A percentile compares a stretch with the other conserved stretches of the same genome.
Evolutionary conservation across 2,329 filamentous ascomycete genomes (phyloP).

Genomic region (Acephala macrosclerotiorum): DNA sequence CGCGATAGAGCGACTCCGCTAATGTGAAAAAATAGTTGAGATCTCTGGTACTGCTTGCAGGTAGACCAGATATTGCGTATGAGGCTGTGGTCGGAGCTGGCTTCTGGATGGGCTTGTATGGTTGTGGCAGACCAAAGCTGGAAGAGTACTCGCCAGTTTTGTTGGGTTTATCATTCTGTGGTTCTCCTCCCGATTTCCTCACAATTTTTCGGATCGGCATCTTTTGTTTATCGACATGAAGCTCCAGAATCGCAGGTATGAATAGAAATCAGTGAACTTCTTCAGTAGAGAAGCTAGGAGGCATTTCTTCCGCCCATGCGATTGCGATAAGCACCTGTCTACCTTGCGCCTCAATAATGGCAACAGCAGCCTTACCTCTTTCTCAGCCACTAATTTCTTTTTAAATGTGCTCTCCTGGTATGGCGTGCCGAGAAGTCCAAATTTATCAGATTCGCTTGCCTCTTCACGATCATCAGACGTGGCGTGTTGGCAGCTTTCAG

Average conservation of each 20-base stretch:
- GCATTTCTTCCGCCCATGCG: too few species aligned
- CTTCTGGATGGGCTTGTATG: slow-evolving; percentile 16
- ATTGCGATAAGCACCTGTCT: too few species aligned
- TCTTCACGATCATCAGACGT: not conserved
- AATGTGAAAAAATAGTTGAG: slow-evolving; percentile 20
- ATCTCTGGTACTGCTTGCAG: slow-evolving; percentile 10
- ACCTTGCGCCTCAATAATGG: not conserved
- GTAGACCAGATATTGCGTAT: slow-evolving; percentile 4
- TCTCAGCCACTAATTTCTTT: not conserved
- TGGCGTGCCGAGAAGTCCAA: not conserved
- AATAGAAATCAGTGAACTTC: too few species aligned
- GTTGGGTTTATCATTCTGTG: not conserved
- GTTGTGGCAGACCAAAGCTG: slow-evolving; percentile 5
- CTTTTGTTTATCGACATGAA: not conserved
- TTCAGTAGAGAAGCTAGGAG: not conserved
- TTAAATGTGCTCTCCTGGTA: slow-evolving; percentile 3
- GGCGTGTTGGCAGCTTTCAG: not conserved
- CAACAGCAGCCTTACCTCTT: not conserved
- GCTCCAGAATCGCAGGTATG: too few species aligned
- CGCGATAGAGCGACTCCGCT: slow-evolving; percentile 14
- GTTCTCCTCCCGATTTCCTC: slow-evolving; percentile 12
- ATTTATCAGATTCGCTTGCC: not conserved
- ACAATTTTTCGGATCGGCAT: slow-evolving; percentile 2
- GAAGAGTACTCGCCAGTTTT: slow-evolving; percentile 12
- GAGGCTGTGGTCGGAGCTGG: not conserved